phyloP scores from a whole-genome alignment of 352 stramenopile genomes.

The Pythium sukuiense region DNA sequence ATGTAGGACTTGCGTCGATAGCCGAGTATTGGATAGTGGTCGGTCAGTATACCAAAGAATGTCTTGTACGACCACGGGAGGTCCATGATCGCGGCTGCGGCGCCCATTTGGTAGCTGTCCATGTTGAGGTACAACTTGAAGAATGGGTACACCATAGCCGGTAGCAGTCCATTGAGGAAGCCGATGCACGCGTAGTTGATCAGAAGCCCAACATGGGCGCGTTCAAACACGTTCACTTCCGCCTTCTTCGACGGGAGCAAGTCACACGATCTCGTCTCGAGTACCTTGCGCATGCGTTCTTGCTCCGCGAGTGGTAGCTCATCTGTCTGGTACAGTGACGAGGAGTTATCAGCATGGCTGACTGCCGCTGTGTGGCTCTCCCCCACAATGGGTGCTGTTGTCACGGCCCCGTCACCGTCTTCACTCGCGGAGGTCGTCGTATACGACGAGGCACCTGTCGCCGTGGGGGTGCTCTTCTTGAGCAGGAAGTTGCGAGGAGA shows the following conservation, averaged over 20 bases:
- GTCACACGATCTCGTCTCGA: conserved; percentile 42
- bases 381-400: background rate
- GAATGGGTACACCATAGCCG: conserved; percentile 67
- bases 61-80: conserved; percentile 80
- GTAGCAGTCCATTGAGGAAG: conserved; percentile 68
- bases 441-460: conserved; percentile 4
- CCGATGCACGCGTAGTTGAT: conserved; percentile 75
- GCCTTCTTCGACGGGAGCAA: conserved; percentile 40
- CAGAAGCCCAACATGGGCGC: conserved; percentile 49
- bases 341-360: conserved; percentile 4
- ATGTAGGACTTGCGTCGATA: conserved; percentile 76
- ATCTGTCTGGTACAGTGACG: conserved; percentile 5
- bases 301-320: conserved; percentile 18
- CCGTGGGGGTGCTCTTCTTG: conserved; percentile 9
- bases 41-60: conserved; percentile 69
- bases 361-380: background rate
- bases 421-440: background rate
- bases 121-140: conserved; percentile 83
- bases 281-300: conserved; percentile 38
- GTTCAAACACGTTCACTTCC: conserved; percentile 41
- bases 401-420: background rate
- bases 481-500: conserved; percentile 16
- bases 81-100: conserved; percentile 53
- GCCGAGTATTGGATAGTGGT: conserved; percentile 61
- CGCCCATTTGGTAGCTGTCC: conserved; percentile 62